Conservation (phyloP, 2,329 filamentous ascomycete genomes). For the Lasiodiplodia sp. region DNA sequence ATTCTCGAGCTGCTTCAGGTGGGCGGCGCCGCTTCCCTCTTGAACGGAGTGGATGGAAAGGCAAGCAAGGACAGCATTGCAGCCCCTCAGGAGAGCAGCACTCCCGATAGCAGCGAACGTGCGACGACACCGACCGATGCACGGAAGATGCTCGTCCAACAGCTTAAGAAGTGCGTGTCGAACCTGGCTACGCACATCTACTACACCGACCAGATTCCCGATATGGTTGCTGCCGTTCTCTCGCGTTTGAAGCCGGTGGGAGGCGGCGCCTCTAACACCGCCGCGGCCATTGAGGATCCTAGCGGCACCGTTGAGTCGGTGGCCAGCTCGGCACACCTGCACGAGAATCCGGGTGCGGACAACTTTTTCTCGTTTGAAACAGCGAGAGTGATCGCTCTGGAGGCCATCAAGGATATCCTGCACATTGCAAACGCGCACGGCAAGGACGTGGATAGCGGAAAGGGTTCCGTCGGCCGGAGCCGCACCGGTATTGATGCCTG, state of each 20-base stretch:
- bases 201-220: slow-evolving; percentile 93
- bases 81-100: slow-evolving; percentile 31
- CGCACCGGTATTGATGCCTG: slow-evolving; percentile 82
- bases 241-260: slow-evolving; percentile 73
- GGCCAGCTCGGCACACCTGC: slow-evolving; percentile 56
- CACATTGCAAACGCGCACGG: slow-evolving; percentile 72
- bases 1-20: slow-evolving; percentile 79
- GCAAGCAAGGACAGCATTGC: slow-evolving; percentile 30
- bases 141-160: slow-evolving; percentile 69
- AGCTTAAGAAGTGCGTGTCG: slow-evolving; percentile 84
- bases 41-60: slow-evolving; percentile 37
- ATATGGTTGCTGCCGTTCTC: slow-evolving; percentile 88
- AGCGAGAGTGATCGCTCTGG: slow-evolving; percentile 70
- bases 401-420: slow-evolving; percentile 82
- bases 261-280: slow-evolving; percentile 45
- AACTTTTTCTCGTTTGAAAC: slow-evolving; percentile 70
- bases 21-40: slow-evolving; percentile 51
- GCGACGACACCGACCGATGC: slow-evolving; percentile 54
- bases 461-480: slow-evolving; percentile 70
- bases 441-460: slow-evolving; percentile 56
- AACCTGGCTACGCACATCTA: slow-evolving; percentile 93
- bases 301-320: slow-evolving; percentile 56
- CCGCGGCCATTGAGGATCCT: slow-evolving; percentile 60
- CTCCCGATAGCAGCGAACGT: slow-evolving; percentile 20
- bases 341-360: slow-evolving; percentile 61